Evolutionary conservation across 805 yeast genomes (phyloP), one percentile per base, ranked within the genome.

Genomic region (Komagataella ulmi): DNA sequence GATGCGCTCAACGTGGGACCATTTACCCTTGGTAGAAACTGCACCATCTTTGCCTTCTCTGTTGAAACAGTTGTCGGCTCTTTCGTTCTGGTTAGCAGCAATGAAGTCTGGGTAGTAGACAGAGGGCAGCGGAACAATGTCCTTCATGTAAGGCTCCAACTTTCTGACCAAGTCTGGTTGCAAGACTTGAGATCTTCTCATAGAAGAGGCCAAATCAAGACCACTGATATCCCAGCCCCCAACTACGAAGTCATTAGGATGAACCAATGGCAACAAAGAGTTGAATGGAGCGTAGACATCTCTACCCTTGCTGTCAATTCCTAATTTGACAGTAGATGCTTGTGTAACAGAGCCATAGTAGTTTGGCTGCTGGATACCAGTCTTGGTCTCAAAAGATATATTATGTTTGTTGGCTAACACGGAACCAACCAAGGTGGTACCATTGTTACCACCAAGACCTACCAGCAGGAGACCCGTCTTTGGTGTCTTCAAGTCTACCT

Each of bases 371-470:
- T 80, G 75, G 23, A 73, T 74, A 51, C 96, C 96, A 52, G 81
- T 82, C 70, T 88, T 89, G 60, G 85, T 88, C 63, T 86, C 81
- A 72, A 90, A 90, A 50, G 79, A 68, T 56, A 90, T 66, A 55
- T 85, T 76, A 65, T 86, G 76, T 61, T 83, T 88, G 74, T 90
- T 90, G 54, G 97, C 96, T 57, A 85, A 77, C 50, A 83, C 75
- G 7, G 97, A 83, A 47, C 91, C 89, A 51, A 89, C 79, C 57
- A 91, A 75, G 12, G 98, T 90, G 54, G 97, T 77, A 68, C 97
- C 98, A 64, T 90, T 90, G 75, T 90, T 90, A 69, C 98, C 98
- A 60, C 97, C 97, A 58, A 90, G 75, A 59, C 98, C 98, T 43
- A 90, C 97, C 56, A 91, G 75, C 80, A 90, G 69, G 56, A 90